Base-by-base conservation (phyloP, 805 yeast genomes). In the Candida saitoana region DNA sequence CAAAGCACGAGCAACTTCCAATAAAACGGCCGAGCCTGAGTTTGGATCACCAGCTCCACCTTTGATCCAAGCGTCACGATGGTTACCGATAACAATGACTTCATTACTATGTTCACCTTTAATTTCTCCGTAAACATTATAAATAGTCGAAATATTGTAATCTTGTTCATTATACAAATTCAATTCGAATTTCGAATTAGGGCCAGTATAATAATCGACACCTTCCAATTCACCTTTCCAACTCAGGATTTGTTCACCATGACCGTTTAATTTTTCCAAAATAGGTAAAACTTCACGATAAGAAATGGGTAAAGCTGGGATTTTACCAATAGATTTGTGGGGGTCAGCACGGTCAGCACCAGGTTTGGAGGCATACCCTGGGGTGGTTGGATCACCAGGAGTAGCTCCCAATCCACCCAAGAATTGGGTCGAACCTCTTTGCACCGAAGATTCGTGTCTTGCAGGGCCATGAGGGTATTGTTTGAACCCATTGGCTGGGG, bases 311-410 rank as follows among this genome's bases (percentile, higher is more conserved):
- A 70, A 65, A 4, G 57, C 73, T 2, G 75, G 75, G 40, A 70
- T 70, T 36, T 41, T 50, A 5, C 66, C 65, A 43, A 66, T 70
- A 30, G 68, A 60, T 33, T 49, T 38, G 44, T 56, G 50, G 4
- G 71, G 71, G 41, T 62, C 67, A 42, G 54, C 36, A 42, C 71
- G 61, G 20, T 55, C 65, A 17, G 48, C 64, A 22, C 63, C 70
- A 3, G 65, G 64, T 22, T 73, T 74, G 17, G 85, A 76, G 2
- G 87, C 74, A 63, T 77, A 78, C 3, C 87, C 87, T 5, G 87
- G 87, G 2, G 89, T 82, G 0, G 89, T 80, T 27, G 90, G 90
- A 55, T 84, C 91, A 9, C 90, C 90, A 0, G 89, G 87, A 39
- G 71, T 69, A 24, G 65, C 54, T 5, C 69, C 71, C 4, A 53